Base-by-base conservation (phyloP, 2,329 filamentous ascomycete genomes). In the Mycocentrospora acerina region DNA sequence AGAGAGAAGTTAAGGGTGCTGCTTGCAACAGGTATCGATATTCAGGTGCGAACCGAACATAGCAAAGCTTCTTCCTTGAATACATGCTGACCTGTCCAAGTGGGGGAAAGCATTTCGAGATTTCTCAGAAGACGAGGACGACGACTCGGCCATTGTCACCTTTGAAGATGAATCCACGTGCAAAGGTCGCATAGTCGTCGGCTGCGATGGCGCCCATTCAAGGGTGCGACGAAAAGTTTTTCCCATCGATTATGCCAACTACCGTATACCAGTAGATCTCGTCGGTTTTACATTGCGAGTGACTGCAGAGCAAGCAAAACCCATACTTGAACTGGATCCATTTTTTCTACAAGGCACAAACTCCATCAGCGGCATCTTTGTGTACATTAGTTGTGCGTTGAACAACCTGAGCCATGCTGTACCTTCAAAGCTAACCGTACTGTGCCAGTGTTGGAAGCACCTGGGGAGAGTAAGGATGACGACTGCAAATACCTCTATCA, bases 271-370 rank as follows among this genome's bases (percentile, higher is more conserved):
- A 2, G 36, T 50, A 3, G 27, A 18, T 6, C 34, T 51, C 27
- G 38, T 48, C 24, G 48, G 48, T 2, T 44, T 43, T 14, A 46
- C 45, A 9, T 16, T 42, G 29, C 31, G 39, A 11, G 27, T 51
- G 24, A 40, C 30, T 6, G 25, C 37, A n/a, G 29, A 24, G 10
- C 31, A 48, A 37, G 42, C 45, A 4, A 32, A 27, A 24, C 33
- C 35, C 13, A 42, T 51, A 11, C 44, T 29, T 2, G 32, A 37
- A 7, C 37, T 51, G 2, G 48, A 51, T 32, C 40, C 48, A 7
- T 48, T 48, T 32, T 46, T 48, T 12, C 26, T 51, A 8, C 48
- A 51, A 19, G 48, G 42, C 6, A 44, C 40, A 26, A 34, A 34
- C 11, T 40, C 40, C 24, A 18, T 35, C 14, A 41, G 19, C 24